These are phyloP conservation scores for Monosporozyma aquatica DNA, from an alignment of 805 yeast species.

Conservation along the genomic window DNA sequence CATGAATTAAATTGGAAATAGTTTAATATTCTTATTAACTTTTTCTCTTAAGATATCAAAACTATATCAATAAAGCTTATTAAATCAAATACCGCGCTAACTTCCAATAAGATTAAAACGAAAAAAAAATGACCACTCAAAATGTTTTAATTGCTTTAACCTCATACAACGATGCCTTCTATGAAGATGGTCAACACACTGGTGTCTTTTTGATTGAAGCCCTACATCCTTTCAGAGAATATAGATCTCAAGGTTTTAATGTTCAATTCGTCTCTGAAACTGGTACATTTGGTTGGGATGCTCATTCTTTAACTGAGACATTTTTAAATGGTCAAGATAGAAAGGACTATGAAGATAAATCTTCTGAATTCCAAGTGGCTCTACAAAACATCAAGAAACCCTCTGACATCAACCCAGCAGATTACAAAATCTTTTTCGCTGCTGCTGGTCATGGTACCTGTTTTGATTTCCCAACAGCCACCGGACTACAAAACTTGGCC, in stretches of 20 bases:
- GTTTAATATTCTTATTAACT: too few relatives aligned
- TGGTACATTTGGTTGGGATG: slow-evolving; percentile 51
- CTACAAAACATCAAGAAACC: slow-evolving; percentile 38
- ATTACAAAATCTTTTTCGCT: slow-evolving; percentile 48
- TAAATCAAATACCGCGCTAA: too few relatives aligned
- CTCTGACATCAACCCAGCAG: slow-evolving; percentile 38
- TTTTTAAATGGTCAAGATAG: slow-evolving; percentile 39
- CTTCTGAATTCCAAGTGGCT: slow-evolving; percentile 33
- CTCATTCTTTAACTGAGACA: slow-evolving; percentile 38
- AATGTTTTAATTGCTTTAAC: slow-evolving; percentile 40
- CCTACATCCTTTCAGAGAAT: slow-evolving; percentile 46
- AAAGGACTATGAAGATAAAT: slow-evolving; percentile 32
- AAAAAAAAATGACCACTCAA: slow-evolving; percentile 3
- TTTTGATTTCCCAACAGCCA: slow-evolving; percentile 49
- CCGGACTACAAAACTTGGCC: slow-evolving; percentile 38
- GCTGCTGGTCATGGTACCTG: slow-evolving; percentile 60
- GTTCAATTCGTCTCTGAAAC: slow-evolving; percentile 51
- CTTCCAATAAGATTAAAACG: not conserved
- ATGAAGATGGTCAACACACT: slow-evolving; percentile 50
- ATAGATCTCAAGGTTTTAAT: slow-evolving; percentile 40
- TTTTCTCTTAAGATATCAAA: too few relatives aligned
- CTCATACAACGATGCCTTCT: slow-evolving; percentile 38
- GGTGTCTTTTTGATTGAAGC: slow-evolving; percentile 55
- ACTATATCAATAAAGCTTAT: too few relatives aligned
- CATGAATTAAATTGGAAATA: too few relatives aligned